These are phyloP conservation scores for Lactarius sp. DNA, from an alignment of 768 basidiomycete species.

Conservation along the genomic window DNA sequence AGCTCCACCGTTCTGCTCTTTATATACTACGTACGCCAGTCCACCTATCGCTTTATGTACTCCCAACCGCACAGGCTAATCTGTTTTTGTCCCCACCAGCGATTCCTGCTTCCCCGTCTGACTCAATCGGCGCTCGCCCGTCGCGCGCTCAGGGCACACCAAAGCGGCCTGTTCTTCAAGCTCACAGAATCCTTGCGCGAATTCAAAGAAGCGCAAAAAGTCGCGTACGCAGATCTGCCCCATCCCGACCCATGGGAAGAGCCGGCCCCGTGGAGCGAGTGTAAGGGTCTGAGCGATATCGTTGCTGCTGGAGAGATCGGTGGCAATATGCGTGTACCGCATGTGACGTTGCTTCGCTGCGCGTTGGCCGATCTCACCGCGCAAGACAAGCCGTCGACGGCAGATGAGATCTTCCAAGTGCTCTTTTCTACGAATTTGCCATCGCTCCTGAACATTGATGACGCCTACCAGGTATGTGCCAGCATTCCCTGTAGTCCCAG, in stretches of 20 bases:
- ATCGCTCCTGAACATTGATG: constrained; percentile 52
- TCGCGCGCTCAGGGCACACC: constrained; percentile 55
- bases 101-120: constrained; percentile 64
- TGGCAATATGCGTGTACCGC: constrained; percentile 36
- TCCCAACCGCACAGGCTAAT: background rate
- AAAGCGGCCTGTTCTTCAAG: constrained; percentile 48
- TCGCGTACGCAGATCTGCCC: constrained; percentile 55
- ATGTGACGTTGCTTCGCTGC: constrained; percentile 58
- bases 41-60: background rate
- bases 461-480: constrained; percentile 49
- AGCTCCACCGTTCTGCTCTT: constrained; percentile 54
- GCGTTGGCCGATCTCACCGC: constrained; percentile 47
- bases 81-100: constrained; percentile 37
- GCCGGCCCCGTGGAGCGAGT: constrained; percentile 39
- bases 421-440: constrained; percentile 50
- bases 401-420: constrained; percentile 55
- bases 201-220: constrained; percentile 51
- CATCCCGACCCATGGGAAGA: constrained; percentile 49
- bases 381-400: constrained; percentile 40
- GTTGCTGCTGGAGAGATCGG: constrained; percentile 24
- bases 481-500: background rate
- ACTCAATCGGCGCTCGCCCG: constrained; percentile 55
- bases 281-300: constrained; percentile 42
- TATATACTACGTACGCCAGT: constrained; percentile 57
- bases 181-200: constrained; percentile 52